Percentiles rank a stretch among this genome's conserved stretches.
Conservation (phyloP, 148 eudicot species). For the Hydrangea macrophylla region DNA sequence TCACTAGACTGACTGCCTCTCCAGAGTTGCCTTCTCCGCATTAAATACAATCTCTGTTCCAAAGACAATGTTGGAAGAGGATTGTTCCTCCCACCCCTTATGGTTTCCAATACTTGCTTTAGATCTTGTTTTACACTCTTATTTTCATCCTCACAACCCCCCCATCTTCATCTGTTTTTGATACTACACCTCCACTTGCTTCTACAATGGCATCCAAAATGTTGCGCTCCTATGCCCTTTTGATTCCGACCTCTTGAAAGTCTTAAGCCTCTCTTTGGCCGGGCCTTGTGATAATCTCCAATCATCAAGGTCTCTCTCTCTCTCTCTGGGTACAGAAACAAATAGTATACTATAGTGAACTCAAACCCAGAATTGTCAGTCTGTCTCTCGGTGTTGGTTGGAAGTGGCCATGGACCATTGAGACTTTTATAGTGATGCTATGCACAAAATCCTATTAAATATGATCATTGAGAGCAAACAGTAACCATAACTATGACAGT, state of each 20-base stretch:
- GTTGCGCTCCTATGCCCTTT: conserved; percentile 16
- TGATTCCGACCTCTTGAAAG: conserved; percentile 22
- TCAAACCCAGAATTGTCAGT: too few species aligned
- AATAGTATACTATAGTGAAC: too few species aligned
- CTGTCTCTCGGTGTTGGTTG: too few species aligned
- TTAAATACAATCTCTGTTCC: conserved; percentile 43
- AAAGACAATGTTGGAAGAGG: conserved; percentile 1
- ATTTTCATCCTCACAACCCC: conserved; percentile 47
- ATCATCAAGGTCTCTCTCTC: conserved; percentile 22
- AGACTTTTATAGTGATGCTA: background rate
- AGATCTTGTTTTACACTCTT: conserved; percentile 47
- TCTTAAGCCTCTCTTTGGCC: conserved; percentile 26
- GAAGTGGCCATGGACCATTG: background rate
- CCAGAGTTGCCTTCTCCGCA: conserved; percentile 35
- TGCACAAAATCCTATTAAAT: background rate
- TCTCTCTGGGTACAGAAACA: background rate
- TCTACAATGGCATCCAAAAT: conserved; percentile 40
- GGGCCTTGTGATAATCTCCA: conserved; percentile 12
- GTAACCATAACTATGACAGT: too few species aligned
- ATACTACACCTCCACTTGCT: conserved; percentile 25
- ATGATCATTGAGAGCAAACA: background rate
- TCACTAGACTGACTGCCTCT: conserved; percentile 22
- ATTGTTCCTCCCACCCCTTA: conserved; percentile 16
- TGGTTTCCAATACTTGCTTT: conserved; percentile 42
- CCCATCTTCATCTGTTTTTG: conserved; percentile 36